phyloP scores from a whole-genome alignment of 2,329 filamentous ascomycete species.

The Nemania bipapillata region DNA sequence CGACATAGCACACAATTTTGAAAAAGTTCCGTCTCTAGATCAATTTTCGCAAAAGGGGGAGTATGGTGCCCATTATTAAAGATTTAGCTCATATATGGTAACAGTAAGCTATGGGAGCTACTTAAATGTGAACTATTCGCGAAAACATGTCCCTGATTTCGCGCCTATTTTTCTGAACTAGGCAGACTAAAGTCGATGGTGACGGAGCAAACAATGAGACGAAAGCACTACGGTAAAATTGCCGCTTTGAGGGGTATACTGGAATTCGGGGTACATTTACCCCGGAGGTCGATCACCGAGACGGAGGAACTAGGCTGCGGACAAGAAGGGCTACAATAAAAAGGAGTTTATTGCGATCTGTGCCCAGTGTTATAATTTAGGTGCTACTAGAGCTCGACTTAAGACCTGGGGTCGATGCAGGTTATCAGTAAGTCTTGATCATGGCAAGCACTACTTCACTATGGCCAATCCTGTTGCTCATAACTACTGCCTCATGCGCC shows the following conservation, averaged over 20 bases:
- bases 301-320: conserved; percentile 15
- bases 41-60: too few species aligned
- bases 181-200: neutral
- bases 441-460: conserved; percentile 9
- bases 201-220: neutral
- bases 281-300: conserved; percentile 29
- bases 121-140: too few species aligned
- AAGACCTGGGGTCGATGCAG: neutral
- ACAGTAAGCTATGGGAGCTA: too few species aligned
- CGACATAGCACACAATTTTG: too few species aligned
- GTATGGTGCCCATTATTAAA: too few species aligned
- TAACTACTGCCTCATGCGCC: conserved; percentile 15
- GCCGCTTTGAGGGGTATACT: conserved; percentile 23
- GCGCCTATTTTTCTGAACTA: neutral
- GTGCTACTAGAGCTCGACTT: neutral
- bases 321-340: neutral
- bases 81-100: too few species aligned
- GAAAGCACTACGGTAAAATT: neutral
- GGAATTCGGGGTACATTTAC: conserved; percentile 35
- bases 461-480: conserved; percentile 13
- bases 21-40: too few species aligned
- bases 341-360: neutral
- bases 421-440: neutral
- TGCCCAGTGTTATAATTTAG: neutral
- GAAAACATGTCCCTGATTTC: rapidly evolving